Evolutionary conservation across 1,284 basidiomycete species (phyloP), one percentile per base, ranked within the genome.

Genomic region (Schizophyllum amplum): DNA sequence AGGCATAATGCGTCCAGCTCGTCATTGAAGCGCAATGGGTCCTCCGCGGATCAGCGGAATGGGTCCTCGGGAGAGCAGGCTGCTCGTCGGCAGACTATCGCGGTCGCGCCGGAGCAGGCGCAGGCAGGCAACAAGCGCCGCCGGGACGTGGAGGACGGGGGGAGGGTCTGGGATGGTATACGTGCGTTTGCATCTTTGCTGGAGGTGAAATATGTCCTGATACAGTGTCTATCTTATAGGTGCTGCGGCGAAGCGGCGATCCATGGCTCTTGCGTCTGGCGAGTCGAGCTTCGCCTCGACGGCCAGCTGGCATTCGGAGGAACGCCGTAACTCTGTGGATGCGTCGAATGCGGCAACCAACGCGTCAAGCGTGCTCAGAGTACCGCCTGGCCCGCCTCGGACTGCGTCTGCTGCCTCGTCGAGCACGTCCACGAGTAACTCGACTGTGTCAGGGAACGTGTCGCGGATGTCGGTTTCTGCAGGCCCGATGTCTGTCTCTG

Each of bases 231-330:
- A 20, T 55, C 46, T 13, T 55, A 13, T 55, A 71, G 67, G 58
- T 55, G 48, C 57, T 51, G 60, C 64, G 15, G 49, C 66, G 9
- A 70, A 70, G 57, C 68, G 69, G 22, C 67, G 66, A 23, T 66
- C 66, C 1, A 24, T 42, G 33, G 33, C 33, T 9, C 33, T 69
- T 17, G 63, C 59, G 17, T 61, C 65, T 17, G 61, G 64, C 24
- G 61, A 66, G 23, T 60, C 65, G 20, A 63, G 60, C 48, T 63
- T 63, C 25, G 56, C 62, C 23, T 68, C 64, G 6, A 57, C 62
- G 15, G 33, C 63, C 62, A 5, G 56, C 61, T 26, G 33, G 33
- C 33, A 42, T 42, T 42, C 33, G 33, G 33, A 42, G 33, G 33
- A 17, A 17, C 33, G 33, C 2, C 33, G 17, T 9, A 42, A 42